Evolutionary conservation across 2,329 filamentous ascomycete genomes (phyloP), one percentile per base, ranked within the genome.

Genomic region (Aaosphaeria pasadenensis): DNA sequence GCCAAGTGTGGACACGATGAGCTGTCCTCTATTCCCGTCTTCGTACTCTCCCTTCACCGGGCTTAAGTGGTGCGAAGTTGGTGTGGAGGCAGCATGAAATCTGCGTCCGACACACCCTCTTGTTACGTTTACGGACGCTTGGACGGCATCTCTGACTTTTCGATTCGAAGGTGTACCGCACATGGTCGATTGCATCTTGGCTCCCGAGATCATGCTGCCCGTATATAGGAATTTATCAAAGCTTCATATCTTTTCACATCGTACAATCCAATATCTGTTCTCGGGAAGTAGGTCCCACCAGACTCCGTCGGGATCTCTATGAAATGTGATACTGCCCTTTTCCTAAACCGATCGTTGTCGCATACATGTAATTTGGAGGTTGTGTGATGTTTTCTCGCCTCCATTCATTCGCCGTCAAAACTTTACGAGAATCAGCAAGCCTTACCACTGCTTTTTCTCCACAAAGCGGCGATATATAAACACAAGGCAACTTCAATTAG

Each of bases 61-160:
- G 91, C 91, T 88, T 72, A 90, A 96, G 94, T 81, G 92, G 89
- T 87, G 80, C 80, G 81, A 75, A 76, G 81, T 84, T 73, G 77
- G 77, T 79, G 74, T 74, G 76, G 75, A 75, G 83, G 82, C 76
- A 87, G 83, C 79, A 83, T 99, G 94, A 97, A 85, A 91, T 91
- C 82, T 86, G 94, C 91, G 94, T 96, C 88, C 91, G 92, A 89
- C 94, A 96, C 92, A 96, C 81, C 75, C 81, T 87, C 92, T 96
- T 97, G 91, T 96, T 95, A 89, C 82, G 76, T 77, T 76, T 81
- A 89, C 91, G 92, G 85, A 96, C 92, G 94, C 91, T 84, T 89
- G 87, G 81, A 88, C 86, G 88, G 90, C 87, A 95, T 88, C 89
- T 96, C 92, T 97, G 92, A 97, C 64, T 70, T n/a, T 36, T 36